A percentile compares a stretch with the other conserved stretches of the same genome.
Conservation (phyloP, 768 basidiomycete genomes). For the Termitomyces eurrhizus region DNA sequence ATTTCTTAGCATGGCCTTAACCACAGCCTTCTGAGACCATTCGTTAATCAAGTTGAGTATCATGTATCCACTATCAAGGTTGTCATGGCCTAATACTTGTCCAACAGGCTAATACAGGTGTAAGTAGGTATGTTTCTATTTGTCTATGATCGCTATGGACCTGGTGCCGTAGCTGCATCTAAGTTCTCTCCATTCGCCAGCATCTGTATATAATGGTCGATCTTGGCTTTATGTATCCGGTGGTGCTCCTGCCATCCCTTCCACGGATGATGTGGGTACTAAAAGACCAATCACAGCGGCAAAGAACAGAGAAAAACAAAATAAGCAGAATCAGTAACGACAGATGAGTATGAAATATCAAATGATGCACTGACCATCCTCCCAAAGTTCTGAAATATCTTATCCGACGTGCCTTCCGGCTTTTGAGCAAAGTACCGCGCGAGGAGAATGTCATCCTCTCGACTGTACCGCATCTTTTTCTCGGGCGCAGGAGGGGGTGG, state of each 20-base stretch:
- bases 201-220: slow-evolving; percentile 72
- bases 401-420: slow-evolving; percentile 79
- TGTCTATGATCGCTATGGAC: slow-evolving; percentile 1
- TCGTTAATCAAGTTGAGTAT: no score
- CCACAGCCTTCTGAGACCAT: neutral
- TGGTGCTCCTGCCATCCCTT: slow-evolving; percentile 94
- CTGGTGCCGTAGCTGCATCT: slow-evolving; percentile 22
- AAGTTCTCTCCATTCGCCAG: slow-evolving; percentile 53
- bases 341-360: slow-evolving; percentile 1
- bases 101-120: no score
- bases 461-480: slow-evolving; percentile 87
- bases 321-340: neutral
- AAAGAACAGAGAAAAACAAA: neutral
- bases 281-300: neutral
- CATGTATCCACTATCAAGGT: no score
- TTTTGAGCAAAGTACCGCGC: slow-evolving; percentile 71
- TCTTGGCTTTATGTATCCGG: slow-evolving; percentile 82
- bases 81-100: no score
- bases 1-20: no score
- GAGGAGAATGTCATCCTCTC: slow-evolving; percentile 72
- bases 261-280: slow-evolving; percentile 91
- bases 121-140: neutral
- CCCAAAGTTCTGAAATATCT: slow-evolving; percentile 80
- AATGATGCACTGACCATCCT: slow-evolving; percentile 44
- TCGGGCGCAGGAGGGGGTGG: slow-evolving; percentile 74